phyloP scores from a whole-genome alignment of 768 basidiomycete genomes.

The Boletales sp. region DNA sequence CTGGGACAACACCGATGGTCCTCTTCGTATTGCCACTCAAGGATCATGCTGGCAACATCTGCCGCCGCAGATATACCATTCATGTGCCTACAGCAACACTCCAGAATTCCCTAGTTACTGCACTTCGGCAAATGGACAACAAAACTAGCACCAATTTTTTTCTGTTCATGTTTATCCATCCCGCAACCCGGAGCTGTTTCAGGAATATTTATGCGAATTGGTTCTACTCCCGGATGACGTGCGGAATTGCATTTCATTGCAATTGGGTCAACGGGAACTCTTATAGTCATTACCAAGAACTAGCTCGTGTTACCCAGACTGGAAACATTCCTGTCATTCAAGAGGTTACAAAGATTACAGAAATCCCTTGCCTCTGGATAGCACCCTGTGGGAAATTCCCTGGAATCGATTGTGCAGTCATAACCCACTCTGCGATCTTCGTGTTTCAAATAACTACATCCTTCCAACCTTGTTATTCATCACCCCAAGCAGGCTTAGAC shows the following conservation, averaged over 20 bases:
- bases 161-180: not conserved
- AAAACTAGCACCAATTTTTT: not conserved
- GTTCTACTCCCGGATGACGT: not conserved
- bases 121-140: not conserved
- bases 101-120: not conserved
- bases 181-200: no score
- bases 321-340: no score
- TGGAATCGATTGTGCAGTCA: not conserved
- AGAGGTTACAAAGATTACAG: no score
- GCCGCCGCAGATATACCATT: not conserved
- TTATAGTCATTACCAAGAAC: no score
- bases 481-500: not conserved
- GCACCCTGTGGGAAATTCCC: no score
- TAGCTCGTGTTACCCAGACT: no score
- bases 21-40: no score
- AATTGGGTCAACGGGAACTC: no score
- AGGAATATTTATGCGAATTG: not conserved
- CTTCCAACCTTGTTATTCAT: not conserved
- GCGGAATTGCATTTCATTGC: not conserved
- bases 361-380: no score
- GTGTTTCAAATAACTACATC: not conserved
- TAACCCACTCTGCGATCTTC: not conserved
- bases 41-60: no score
- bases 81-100: not conserved
- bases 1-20: no score